Conservation (phyloP, 2,329 filamentous ascomycete species). For the Orbilia brochopaga region DNA sequence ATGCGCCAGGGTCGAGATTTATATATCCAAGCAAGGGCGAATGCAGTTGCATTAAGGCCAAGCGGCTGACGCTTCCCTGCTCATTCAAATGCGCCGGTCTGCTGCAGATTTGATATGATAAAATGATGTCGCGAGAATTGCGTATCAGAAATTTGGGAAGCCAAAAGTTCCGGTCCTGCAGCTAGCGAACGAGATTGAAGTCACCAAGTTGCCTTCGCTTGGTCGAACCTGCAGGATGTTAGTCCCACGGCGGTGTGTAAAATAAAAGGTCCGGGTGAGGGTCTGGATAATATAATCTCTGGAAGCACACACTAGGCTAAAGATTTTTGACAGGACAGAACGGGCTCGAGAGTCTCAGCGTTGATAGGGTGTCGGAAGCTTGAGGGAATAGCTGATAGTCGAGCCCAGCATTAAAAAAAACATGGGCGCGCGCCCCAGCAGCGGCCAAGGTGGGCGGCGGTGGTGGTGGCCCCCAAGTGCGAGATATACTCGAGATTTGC, state of each 20-base stretch:
- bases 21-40: slow-evolving; percentile 31
- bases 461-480: slow-evolving; percentile 37
- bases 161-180: neutral
- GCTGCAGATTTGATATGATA: slow-evolving; percentile 20
- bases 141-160: slow-evolving; percentile 31
- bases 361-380: slow-evolving; percentile 51
- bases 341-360: slow-evolving; percentile 46
- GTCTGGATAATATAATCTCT: slow-evolving; percentile 50
- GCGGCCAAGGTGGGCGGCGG: slow-evolving; percentile 23
- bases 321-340: slow-evolving; percentile 25
- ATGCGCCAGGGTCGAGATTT: slow-evolving; percentile 39
- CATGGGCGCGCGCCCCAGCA: slow-evolving; percentile 40
- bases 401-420: slow-evolving; percentile 49
- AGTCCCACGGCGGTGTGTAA: slow-evolving; percentile 47
- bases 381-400: slow-evolving; percentile 51
- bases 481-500: slow-evolving; percentile 51
- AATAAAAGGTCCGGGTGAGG: slow-evolving; percentile 51
- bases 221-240: slow-evolving; percentile 23
- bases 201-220: slow-evolving; percentile 25
- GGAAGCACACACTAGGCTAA: slow-evolving; percentile 37
- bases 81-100: slow-evolving; percentile 29
- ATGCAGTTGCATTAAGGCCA: slow-evolving; percentile 16
- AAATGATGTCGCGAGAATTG: slow-evolving; percentile 49
- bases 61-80: slow-evolving; percentile 39
- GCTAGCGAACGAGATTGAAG: slow-evolving; percentile 10